Base-by-base conservation (phyloP, 2,329 filamentous ascomycete genomes). In the Trichoderma sp. region DNA sequence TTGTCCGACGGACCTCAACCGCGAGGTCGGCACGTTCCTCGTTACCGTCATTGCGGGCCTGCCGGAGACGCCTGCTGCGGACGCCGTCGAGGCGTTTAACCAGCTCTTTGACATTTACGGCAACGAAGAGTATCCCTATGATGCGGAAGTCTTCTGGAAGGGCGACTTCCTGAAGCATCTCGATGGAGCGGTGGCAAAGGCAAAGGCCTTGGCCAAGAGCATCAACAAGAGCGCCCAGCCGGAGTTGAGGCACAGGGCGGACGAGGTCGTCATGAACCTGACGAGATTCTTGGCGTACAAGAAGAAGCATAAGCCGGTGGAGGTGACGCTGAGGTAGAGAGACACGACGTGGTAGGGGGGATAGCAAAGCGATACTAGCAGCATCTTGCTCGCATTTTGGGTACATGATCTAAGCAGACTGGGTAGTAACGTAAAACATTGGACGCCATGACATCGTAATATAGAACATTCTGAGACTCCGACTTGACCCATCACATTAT, bases 91-190 rank as follows among this genome's bases (percentile, higher is more conserved):
- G 76, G 85, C 86, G 17, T 76, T 90, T 50, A 86, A 90, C 75
- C 86, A 89, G 74, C 68, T 90, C 19, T 88, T 89, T 69, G 88
- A 90, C 69, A 81, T 90, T 7, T 90, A 90, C 74, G 84, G 82
- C 28, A 85, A 90, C 72, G 85, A 87, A 73, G 80, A 79, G 14
- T 80, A 78, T 62, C 77, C 80, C 12, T 88, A 83, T 72, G 88
- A 90, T 72, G 79, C 77, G 65, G 80, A 83, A 28, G 87, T 90
- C 2, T 90, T 90, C 74, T 89, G 87, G 84, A 81, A 81, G 69
- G 81, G 86, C 67, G 80, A 79, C 68, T 86, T 90, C 71, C 74
- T 88, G 63, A 79, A 81, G 69, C 85, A 86, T 67, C 76, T 90
- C 1, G 84, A 88, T 68, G 82, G 81, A 17, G 76, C 78, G 7